Conservation (phyloP, 257 asterid genomes). For the Ilex aquifolium region DNA sequence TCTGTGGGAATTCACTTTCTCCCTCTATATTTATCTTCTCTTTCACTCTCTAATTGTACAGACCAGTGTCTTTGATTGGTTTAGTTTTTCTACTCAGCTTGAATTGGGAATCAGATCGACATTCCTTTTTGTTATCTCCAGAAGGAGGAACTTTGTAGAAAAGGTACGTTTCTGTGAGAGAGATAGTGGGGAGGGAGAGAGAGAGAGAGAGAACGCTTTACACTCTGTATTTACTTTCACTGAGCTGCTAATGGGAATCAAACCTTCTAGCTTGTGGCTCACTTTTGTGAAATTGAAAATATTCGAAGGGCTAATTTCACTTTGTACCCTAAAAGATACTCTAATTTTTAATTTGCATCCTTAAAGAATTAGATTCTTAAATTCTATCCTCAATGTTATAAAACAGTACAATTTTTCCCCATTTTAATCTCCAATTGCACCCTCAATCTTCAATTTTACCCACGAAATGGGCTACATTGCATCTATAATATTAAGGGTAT, state of each 20-base stretch:
- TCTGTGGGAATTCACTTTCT: no score
- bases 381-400: neutral
- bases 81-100: neutral
- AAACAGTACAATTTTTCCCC: neutral
- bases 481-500: no score
- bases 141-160: neutral
- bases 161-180: neutral
- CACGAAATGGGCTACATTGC: neutral
- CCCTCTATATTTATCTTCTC: neutral
- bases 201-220: neutral
- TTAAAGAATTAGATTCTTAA: no score
- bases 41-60: neutral
- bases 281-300: neutral
- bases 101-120: neutral
- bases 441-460: neutral
- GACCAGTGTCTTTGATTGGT: neutral
- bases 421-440: neutral
- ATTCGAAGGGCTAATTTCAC: no score
- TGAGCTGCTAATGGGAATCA: neutral
- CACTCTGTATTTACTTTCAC: neutral
- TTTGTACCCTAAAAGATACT: no score
- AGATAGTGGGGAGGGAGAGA: neutral
- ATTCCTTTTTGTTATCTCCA: neutral
- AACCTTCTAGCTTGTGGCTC: neutral
- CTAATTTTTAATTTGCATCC: no score